These are phyloP conservation scores for Effrenium voratum DNA, from an alignment of 73 alveolate species.

Conservation along the genomic window DNA sequence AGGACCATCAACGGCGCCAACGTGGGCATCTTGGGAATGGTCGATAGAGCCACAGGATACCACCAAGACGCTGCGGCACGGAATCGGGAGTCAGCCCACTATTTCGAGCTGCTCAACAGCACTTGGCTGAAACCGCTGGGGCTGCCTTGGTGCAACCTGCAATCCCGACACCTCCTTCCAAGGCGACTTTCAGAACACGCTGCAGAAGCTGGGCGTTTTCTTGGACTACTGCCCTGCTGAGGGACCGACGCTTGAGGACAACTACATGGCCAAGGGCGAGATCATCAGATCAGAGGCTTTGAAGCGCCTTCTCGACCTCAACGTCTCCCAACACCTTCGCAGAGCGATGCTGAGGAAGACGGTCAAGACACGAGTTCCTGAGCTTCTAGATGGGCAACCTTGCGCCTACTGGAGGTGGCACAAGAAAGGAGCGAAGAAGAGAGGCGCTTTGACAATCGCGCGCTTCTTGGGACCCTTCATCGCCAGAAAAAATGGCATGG, in stretches of 20 bases:
- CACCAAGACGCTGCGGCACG: not conserved
- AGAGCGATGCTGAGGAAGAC: too few relatives aligned
- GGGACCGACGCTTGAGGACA: too few relatives aligned
- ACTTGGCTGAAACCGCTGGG: not conserved
- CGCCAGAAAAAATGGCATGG: conserved; percentile 6
- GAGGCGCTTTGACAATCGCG: too few relatives aligned
- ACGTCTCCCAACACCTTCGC: too few relatives aligned
- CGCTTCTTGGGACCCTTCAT: conserved; percentile 9
- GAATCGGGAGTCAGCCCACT: not conserved
- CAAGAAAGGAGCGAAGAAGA: too few relatives aligned
- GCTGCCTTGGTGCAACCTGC: not conserved
- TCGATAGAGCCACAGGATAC: not conserved
- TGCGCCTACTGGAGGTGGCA: too few relatives aligned
- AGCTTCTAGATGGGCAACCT: too few relatives aligned
- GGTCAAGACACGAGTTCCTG: too few relatives aligned
- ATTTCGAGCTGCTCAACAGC: not conserved
- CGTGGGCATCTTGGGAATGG: not conserved
- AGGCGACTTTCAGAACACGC: not conserved
- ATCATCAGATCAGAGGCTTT: too few relatives aligned
- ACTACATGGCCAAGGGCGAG: too few relatives aligned
- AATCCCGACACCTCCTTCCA: not conserved
- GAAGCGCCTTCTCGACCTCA: too few relatives aligned
- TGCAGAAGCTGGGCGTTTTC: not conserved
- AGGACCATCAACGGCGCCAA: not conserved
- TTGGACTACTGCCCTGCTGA: not conserved